Evolutionary conservation across 768 basidiomycete species (phyloP).

Genomic region (Polyporus arcularius): DNA sequence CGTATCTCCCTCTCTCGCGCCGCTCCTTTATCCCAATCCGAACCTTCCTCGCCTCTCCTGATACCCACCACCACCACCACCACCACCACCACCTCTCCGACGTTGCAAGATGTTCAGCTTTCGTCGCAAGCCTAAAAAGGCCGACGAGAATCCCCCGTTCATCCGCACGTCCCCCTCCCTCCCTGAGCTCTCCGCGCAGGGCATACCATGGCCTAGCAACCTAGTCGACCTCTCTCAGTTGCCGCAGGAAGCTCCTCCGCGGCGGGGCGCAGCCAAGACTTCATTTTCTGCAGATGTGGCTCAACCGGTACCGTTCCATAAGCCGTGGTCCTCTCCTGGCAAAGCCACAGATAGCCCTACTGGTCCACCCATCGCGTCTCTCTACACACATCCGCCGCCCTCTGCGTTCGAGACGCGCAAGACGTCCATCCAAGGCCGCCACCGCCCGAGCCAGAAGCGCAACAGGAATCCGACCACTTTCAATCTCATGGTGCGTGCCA

Average conservation of each 20-base stretch:
- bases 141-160: conserved; percentile 47
- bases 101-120: conserved; percentile 60
- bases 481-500: conserved; percentile 73
- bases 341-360: conserved; percentile 15
- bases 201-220: conserved; percentile 84
- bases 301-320: conserved; percentile 74
- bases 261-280: conserved; percentile 72
- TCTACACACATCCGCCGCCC: conserved; percentile 68
- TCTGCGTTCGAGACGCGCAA: conserved; percentile 64
- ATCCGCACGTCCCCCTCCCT: conserved; percentile 80
- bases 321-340: conserved; percentile 57
- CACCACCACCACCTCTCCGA: conserved; percentile 15
- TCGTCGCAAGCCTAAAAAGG: conserved; percentile 63
- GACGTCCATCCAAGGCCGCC: conserved; percentile 33
- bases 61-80: conserved; percentile 23
- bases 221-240: conserved; percentile 74
- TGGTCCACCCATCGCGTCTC: conserved; percentile 59
- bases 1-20: conserved; percentile 28
- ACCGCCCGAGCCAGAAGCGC: conserved; percentile 64
- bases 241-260: conserved; percentile 44
- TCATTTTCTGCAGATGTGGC: conserved; percentile 57
- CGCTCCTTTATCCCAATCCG: conserved; percentile 21
- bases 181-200: conserved; percentile 72
- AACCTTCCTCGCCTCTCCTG: conserved; percentile 23
- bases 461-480: conserved; percentile 72